A percentile compares a stretch with the other conserved stretches of the same genome.
These are phyloP conservation scores for Ustilago esculenta DNA, from an alignment of 1,284 basidiomycete species.

Conservation along the genomic window DNA sequence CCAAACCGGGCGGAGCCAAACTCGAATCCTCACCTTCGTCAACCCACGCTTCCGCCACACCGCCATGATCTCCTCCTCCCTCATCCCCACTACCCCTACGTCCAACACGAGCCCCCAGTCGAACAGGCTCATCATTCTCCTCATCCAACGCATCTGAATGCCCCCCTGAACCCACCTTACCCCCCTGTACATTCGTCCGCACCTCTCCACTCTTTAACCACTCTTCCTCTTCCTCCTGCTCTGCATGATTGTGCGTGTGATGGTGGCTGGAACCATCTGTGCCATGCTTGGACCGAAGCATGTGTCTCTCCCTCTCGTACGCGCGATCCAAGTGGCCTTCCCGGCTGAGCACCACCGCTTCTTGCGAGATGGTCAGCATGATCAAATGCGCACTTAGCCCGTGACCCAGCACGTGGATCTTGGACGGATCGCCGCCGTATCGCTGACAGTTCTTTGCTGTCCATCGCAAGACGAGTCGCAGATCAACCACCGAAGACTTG, in stretches of 20 bases:
- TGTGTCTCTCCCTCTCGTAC: conserved; percentile 34
- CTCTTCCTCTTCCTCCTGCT: conserved; percentile 40
- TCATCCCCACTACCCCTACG: conserved; percentile 3
- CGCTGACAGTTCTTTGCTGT: conserved; percentile 57
- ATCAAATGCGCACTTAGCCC: conserved; percentile 67
- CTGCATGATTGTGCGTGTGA: background rate
- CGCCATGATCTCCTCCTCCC: background rate
- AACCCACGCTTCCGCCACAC: conserved; percentile 41
- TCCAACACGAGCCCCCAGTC: background rate
- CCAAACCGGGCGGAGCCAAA: conserved; percentile 26
- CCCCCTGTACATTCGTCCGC: conserved; percentile 1
- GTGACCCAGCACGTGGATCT: conserved; percentile 67
- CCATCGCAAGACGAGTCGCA: conserved; percentile 67
- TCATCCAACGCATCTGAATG: conserved; percentile 31
- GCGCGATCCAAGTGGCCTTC: conserved; percentile 45
- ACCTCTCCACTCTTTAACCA: conserved; percentile 49
- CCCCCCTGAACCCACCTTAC: background rate
- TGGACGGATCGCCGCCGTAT: conserved; percentile 66
- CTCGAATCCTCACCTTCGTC: conserved; percentile 34
- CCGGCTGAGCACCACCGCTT: conserved; percentile 65
- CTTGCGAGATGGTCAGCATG: conserved; percentile 67
- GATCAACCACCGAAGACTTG: conserved; percentile 63
- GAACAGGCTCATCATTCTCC: conserved; percentile 22
- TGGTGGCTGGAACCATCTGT: background rate
- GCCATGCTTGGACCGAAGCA: conserved; percentile 13